These are phyloP conservation scores for Colletotrichum noveboracense DNA, from an alignment of 2,329 filamentous ascomycete species.

Conservation along the genomic window DNA sequence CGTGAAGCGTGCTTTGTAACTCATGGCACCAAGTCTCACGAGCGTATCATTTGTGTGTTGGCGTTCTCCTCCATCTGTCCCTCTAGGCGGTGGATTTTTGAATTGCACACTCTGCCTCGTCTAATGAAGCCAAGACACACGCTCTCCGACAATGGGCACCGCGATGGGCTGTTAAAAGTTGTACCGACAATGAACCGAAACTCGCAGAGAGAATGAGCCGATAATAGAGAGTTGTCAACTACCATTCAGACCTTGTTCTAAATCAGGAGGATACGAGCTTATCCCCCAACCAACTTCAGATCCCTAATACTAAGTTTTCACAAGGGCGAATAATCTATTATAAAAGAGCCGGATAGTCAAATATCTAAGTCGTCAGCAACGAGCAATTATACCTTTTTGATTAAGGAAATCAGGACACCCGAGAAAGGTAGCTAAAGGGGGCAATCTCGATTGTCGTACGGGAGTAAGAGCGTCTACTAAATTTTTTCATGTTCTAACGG, in stretches of 20 bases:
- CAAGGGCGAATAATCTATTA: not conserved
- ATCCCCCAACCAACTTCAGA: not conserved
- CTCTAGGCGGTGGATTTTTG: no score
- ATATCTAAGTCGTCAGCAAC: not conserved
- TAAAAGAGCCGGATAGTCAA: not conserved
- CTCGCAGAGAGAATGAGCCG: not conserved
- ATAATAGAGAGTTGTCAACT: not conserved
- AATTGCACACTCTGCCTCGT: not conserved
- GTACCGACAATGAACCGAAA: not conserved
- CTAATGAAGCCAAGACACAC: not conserved
- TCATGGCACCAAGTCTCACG: not conserved
- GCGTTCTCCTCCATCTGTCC: no score
- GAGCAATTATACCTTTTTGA: not conserved
- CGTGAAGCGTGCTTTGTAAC: not conserved
- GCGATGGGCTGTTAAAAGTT: not conserved
- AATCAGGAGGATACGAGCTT: not conserved
- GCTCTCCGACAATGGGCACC: rapidly evolving
- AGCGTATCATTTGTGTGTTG: no score
- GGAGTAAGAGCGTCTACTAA: not conserved
- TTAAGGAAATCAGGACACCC: not conserved
- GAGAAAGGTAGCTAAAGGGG: not conserved
- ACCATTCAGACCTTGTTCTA: not conserved
- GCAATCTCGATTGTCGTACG: rapidly evolving
- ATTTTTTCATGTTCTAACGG: not conserved
- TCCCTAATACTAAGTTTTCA: not conserved